Evolutionary conservation across 352 stramenopile species (phyloP).

Genomic region (Pythium sukuiense): DNA sequence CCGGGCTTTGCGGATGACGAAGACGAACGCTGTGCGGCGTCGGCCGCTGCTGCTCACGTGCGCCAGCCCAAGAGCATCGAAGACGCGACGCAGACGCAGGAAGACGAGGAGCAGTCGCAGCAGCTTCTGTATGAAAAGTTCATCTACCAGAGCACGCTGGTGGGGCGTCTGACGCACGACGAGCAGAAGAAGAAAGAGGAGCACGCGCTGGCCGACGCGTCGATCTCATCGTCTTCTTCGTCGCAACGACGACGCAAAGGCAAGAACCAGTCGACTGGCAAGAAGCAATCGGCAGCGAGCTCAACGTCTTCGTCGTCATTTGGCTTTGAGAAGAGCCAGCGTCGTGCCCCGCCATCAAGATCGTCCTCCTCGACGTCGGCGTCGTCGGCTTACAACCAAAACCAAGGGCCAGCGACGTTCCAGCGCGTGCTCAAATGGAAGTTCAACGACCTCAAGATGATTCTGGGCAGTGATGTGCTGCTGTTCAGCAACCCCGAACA

Average conservation of each 20-base stretch:
- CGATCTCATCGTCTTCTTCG: not conserved
- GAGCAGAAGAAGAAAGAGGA: not conserved
- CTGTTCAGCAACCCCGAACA: conserved; percentile 86
- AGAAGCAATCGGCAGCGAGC: not conserved
- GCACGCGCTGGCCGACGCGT: not conserved
- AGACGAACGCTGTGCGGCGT: conserved; percentile 16
- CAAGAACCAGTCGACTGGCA: not conserved
- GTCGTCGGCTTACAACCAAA: conserved; percentile 3
- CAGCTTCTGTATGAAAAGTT: conserved; percentile 84
- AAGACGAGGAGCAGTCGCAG: conserved; percentile 45
- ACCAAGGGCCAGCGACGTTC: conserved; percentile 46
- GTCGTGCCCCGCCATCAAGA: conserved; percentile 4
- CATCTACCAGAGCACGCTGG: conserved; percentile 76
- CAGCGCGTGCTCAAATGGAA: conserved; percentile 85
- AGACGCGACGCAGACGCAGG: conserved; percentile 31
- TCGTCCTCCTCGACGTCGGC: conserved; percentile 13
- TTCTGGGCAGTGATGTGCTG: conserved; percentile 80
- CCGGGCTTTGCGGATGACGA: conserved; percentile 63
- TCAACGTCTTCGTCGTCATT: conserved; percentile 17
- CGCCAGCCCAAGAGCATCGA: conserved; percentile 58
- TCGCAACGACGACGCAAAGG: conserved; percentile 4
- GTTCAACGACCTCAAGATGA: conserved; percentile 87
- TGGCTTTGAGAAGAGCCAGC: conserved; percentile 8
- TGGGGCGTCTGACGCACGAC: conserved; percentile 30
- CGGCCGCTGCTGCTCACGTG: conserved; percentile 2